A percentile compares a stretch with the other conserved stretches of the same genome.
Evolutionary conservation across 2,329 filamentous ascomycete species (phyloP).

Genomic region (Fusarium sp.): DNA sequence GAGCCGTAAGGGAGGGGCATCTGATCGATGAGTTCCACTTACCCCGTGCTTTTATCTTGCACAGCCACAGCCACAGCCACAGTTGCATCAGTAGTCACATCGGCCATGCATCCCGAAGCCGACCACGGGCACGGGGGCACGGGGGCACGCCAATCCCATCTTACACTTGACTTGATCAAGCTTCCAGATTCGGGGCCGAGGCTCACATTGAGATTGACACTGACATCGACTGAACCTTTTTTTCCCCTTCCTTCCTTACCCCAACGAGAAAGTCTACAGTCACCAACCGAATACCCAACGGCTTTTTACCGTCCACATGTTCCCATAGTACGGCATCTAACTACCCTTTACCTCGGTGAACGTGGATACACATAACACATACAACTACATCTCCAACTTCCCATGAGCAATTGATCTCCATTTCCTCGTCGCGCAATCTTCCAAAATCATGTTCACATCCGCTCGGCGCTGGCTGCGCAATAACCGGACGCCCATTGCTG

Average conservation of each 20-base stretch:
- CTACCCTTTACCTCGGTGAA: slow-evolving; percentile 10
- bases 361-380: slow-evolving; percentile 19
- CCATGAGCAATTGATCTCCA: slow-evolving; percentile 38
- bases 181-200: slow-evolving; percentile 36
- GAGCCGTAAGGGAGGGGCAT: slow-evolving; percentile 30
- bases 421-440: slow-evolving; percentile 6
- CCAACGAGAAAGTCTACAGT: slow-evolving; percentile 13
- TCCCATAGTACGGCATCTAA: slow-evolving; percentile 2
- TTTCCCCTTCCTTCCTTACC: slow-evolving; percentile 9
- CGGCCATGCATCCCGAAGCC: slow-evolving; percentile 22
- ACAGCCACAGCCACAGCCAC: slow-evolving; percentile 10
- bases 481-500: slow-evolving; percentile 89
- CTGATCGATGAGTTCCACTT: slow-evolving; percentile 20
- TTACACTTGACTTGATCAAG: slow-evolving; percentile 26
- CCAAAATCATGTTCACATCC: slow-evolving; percentile 70
- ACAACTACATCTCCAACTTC: slow-evolving; percentile 8
- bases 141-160: slow-evolving; percentile 17
- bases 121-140: slow-evolving; percentile 36
- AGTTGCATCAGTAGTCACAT: slow-evolving; percentile 4
- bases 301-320: slow-evolving; percentile 26
- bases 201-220: slow-evolving; percentile 23
- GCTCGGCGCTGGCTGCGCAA: slow-evolving; percentile 92
- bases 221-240: slow-evolving; percentile 19
- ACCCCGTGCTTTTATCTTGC: slow-evolving; percentile 25
- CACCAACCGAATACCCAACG: slow-evolving; percentile 21